Evolutionary conservation across 2,329 filamentous ascomycete genomes (phyloP), one percentile per base, ranked within the genome.

Genomic region (Ceratocystis variospora): DNA sequence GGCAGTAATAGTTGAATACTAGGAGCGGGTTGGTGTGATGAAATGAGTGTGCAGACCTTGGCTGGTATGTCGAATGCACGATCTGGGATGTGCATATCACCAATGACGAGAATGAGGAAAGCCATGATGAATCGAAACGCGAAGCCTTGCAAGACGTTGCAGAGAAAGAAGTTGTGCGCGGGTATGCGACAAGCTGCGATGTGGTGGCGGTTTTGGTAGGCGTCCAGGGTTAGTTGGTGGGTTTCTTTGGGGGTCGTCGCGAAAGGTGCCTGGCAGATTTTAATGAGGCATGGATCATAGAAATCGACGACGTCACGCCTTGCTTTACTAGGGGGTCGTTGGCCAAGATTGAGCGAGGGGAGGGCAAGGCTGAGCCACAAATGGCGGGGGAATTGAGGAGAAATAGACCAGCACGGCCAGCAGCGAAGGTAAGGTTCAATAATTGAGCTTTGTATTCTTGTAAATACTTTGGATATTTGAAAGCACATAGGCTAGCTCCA

Each of bases 21-120:
- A 25, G 59, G 19, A 2, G 2, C 46, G 19, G 44, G 25, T 33
- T 7, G 57, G 37, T 41, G 37, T 1, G 12, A 41, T 12, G 3
- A 15, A 41, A 33, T n/a, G 67, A 50, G 64, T 59, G 65, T 45
- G 48, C 70, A 71, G 80, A 91, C 90, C 86, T 96, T 96, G 76
- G 87, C 82, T 68, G 91, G 91, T 73, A 96, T 92, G 76, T 96
- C 91, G 70, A 94, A 86, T 72, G 90, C 91, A 75, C 91, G 83
- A 77, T 96, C 91, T 72, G 91, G 91, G 77, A 96, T 96, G 79
- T 96, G 91, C 65, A 96, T 84, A 79, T 96, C 91, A 75, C 90
- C 90, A 71, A 96, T 90, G 74, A 94, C 90, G 74, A 96, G 84
- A 74, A 96, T 91, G 71, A 96, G 82, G 77, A 93, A 90, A 70